A percentile compares a stretch with the other conserved stretches of the same genome.
These are phyloP conservation scores for Phialocephala subalpina DNA, from an alignment of 2,329 filamentous ascomycete genomes.

Conservation along the genomic window DNA sequence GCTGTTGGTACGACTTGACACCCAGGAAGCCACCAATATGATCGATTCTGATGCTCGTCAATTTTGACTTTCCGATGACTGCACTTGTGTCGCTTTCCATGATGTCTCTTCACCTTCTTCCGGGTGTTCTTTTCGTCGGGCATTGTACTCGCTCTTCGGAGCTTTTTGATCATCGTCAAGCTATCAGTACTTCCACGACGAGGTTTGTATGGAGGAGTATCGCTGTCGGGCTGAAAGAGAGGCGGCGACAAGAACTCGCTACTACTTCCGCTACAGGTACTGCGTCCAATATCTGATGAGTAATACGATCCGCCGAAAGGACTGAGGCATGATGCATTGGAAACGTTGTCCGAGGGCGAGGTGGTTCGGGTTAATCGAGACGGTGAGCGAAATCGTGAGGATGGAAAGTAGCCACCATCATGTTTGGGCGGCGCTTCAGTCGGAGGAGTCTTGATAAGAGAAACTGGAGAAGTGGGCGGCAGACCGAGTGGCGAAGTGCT, in stretches of 20 bases:
- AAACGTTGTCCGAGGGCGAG: conserved; percentile 20
- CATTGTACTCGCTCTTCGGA: conserved; percentile 25
- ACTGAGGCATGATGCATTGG: conserved; percentile 19
- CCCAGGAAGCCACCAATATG: conserved; percentile 15
- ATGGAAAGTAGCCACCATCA: conserved; percentile 16
- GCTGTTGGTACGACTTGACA: conserved; percentile 33
- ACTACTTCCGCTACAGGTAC: conserved; percentile 29
- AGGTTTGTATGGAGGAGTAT: conserved; percentile 33
- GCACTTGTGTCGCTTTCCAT: conserved; percentile 18
- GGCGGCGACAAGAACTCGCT: conserved; percentile 25
- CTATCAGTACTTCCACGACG: conserved; percentile 28
- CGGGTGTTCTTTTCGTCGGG: conserved; percentile 11
- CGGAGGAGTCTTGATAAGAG: conserved; percentile 17
- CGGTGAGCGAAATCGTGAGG: background rate
- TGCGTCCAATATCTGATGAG: conserved; percentile 22
- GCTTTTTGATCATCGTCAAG: conserved; percentile 31
- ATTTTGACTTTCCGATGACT: conserved; percentile 8
- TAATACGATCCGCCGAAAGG: conserved; percentile 26
- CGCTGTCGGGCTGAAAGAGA: conserved; percentile 13
- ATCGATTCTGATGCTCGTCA: conserved; percentile 13
- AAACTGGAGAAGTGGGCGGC: background rate
- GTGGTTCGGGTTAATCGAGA: conserved; percentile 10
- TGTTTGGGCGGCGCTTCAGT: conserved; percentile 9
- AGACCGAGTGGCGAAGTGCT: background rate
- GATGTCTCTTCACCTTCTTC: conserved; percentile 1